Conservation (phyloP, 306 rosid genomes). For the Acacia crassicarpa region DNA sequence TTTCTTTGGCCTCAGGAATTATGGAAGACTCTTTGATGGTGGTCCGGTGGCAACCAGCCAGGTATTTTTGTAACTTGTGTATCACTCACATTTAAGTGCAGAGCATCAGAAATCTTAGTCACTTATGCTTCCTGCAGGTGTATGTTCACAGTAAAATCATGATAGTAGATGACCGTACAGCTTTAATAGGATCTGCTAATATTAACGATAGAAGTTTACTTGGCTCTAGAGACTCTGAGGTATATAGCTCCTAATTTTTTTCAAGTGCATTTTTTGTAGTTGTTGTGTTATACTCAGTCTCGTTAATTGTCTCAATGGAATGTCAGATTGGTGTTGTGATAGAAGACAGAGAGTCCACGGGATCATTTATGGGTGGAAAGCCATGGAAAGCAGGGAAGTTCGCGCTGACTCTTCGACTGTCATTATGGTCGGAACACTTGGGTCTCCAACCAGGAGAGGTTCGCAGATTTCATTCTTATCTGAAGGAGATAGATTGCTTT, state of each 20-base stretch:
- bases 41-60: constrained; percentile 96
- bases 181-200: constrained; percentile 95
- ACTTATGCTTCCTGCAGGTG: constrained; percentile 50
- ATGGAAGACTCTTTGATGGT: constrained; percentile 77
- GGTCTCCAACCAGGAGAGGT: constrained; percentile 84
- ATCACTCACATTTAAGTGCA: not conserved
- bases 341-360: constrained; percentile 77
- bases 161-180: constrained; percentile 80
- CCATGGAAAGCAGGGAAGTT: constrained; percentile 95
- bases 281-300: constrained; percentile 21
- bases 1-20: constrained; percentile 87
- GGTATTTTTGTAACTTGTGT: constrained; percentile 50
- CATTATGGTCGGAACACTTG: constrained; percentile 97
- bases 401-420: constrained; percentile 75
- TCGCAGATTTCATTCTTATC: constrained; percentile 29
- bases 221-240: constrained; percentile 98
- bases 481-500: not conserved
- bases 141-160: constrained; percentile 97
- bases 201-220: constrained; percentile 97
- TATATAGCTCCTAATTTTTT: constrained; percentile 35
- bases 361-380: constrained; percentile 85
- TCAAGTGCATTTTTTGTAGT: constrained; percentile 19
- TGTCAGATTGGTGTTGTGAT: constrained; percentile 81
- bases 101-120: constrained; percentile 31
- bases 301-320: constrained; percentile 26